Evolutionary conservation across 139 green algal genomes (phyloP), one percentile per base, ranked within the genome.

Genomic region (Chlamydomonas applanata): DNA sequence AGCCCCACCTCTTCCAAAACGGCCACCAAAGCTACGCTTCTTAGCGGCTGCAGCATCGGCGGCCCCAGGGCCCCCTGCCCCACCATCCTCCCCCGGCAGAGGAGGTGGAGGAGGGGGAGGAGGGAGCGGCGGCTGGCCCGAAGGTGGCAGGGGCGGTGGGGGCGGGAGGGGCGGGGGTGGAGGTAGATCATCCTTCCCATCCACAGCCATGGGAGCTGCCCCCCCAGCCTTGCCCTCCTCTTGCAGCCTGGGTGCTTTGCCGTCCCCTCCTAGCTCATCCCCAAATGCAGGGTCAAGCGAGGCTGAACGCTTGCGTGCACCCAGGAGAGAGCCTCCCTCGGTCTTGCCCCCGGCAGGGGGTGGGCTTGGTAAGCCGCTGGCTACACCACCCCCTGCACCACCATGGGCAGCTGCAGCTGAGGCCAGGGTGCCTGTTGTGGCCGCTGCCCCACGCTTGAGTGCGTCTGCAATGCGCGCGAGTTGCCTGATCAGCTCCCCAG

Each of bases 381-480:
- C 63, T 36, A 17, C 63, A 53, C 17, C n/a, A n/a, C n/a, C n/a
- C n/a, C n/a, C 63, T 70, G 13, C 2, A 9, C 29, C 32, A 19
- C 22, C 35, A 2, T 25, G 29, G 27, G 20, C n/a, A 20, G 36
- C 64, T 24, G 17, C 64, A 27, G 7, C 24, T 17, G n/a, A 33
- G 4, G n/a, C 16, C 20, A n/a, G 14, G 36, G 67, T 14, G 67
- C 67, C 24, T 57, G 67, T 36, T 25, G 40, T 49, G 40, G 40
- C 40, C 11, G 40, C 40, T 11, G 40, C 40, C 7, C 40, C 40
- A 11, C 40, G 40, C 40, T 49, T 61, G 24, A 73, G 67, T 11
- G 40, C 40, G 30, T 73, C 67, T 62, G 67, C 44, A n/a, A 73
- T 57, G 36, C 40, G 46, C 17, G 25, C 46, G 40, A 73, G 40